phyloP scores from a whole-genome alignment of 2,329 filamentous ascomycete species.

The Magnaporthiopsis poae region DNA sequence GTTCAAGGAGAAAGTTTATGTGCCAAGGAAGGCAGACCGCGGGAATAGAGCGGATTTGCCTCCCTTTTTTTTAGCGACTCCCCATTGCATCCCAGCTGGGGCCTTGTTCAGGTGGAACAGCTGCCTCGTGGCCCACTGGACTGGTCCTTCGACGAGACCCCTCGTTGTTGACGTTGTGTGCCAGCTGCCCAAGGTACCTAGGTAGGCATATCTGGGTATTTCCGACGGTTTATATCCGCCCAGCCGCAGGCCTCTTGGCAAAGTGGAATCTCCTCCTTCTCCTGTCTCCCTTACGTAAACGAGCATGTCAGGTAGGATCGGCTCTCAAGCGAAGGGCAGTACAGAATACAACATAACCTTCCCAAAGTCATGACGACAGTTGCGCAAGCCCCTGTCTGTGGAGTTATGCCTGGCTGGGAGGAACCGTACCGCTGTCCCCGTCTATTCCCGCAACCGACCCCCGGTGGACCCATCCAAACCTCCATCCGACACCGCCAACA shows the following conservation, averaged over 20 bases:
- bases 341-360: background rate
- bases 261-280: background rate
- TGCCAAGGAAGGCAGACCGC: background rate
- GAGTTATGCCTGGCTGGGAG: background rate
- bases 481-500: background rate
- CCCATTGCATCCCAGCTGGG: too few relatives aligned
- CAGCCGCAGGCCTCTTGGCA: background rate
- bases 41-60: background rate
- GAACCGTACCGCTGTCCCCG: background rate
- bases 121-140: background rate
- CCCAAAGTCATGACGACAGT: background rate
- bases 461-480: background rate
- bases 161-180: background rate
- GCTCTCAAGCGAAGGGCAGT: background rate
- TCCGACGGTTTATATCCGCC: background rate
- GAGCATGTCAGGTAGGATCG: too few relatives aligned
- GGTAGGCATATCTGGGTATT: background rate
- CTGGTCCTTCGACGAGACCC: background rate
- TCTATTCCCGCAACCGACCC: background rate
- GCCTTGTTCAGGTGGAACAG: background rate
- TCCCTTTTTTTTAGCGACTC: too few relatives aligned
- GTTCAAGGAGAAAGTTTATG: background rate
- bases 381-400: background rate
- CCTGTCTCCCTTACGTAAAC: too few relatives aligned
- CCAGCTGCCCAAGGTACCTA: background rate